Conservation (phyloP, 805 yeast species). For the Candida fluviatilis region DNA sequence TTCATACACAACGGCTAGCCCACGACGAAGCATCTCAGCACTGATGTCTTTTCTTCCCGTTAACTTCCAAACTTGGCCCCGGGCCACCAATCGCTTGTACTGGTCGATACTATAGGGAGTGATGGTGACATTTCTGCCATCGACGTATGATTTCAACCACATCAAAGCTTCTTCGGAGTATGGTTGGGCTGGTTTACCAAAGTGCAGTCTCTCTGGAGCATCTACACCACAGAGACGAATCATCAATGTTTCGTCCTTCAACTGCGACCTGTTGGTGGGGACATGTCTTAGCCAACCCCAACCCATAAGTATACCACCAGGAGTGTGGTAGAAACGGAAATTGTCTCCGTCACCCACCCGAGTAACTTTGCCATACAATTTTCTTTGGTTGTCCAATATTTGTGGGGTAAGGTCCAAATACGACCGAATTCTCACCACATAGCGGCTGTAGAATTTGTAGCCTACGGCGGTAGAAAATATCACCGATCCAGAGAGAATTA, state of each 20-base stretch:
- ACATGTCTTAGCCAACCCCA: conserved; percentile 86
- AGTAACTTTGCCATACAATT: conserved; percentile 66
- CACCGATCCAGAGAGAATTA: conserved; percentile 33
- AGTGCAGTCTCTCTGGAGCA: conserved; percentile 95
- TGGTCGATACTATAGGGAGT: conserved; percentile 84
- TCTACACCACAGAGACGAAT: conserved; percentile 89
- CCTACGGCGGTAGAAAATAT: conserved; percentile 25
- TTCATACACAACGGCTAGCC: conserved; percentile 87
- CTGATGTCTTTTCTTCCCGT: conserved; percentile 75
- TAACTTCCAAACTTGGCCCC: conserved; percentile 57
- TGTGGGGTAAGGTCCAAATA: conserved; percentile 37
- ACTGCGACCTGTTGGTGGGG: conserved; percentile 48
- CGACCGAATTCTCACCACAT: conserved; percentile 28
- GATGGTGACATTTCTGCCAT: conserved; percentile 66
- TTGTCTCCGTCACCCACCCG: conserved; percentile 96
- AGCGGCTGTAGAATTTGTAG: conserved; percentile 28
- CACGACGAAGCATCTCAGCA: conserved; percentile 78
- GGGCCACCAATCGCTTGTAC: conserved; percentile 82
- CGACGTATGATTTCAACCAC: conserved; percentile 67
- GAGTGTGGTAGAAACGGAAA: conserved; percentile 87
- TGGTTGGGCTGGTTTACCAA: conserved; percentile 91
- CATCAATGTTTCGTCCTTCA: conserved; percentile 67
- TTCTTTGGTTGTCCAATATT: conserved; percentile 23
- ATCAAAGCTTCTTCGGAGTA: conserved; percentile 75
- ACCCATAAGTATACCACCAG: conserved; percentile 83